Evolutionary conservation across 164 flowering plant genomes (phyloP).

Genomic region (Kalanchoe fedtschenkoi): DNA sequence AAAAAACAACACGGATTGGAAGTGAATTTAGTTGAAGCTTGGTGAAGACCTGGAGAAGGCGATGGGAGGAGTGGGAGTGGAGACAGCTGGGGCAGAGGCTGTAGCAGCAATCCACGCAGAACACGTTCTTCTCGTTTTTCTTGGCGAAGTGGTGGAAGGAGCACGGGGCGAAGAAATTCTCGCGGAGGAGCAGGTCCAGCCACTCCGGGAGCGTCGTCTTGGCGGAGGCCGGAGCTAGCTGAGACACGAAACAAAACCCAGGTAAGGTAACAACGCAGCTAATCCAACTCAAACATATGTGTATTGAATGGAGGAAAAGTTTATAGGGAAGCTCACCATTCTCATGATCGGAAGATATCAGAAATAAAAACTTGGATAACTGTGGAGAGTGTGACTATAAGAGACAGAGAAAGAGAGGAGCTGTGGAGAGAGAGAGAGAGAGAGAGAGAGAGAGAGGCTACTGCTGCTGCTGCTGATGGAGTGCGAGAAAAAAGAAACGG

Average conservation of each 20-base stretch:
- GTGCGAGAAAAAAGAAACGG: slow-evolving; percentile 7
- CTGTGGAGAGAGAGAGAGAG: neutral
- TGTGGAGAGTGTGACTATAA: too few relatives aligned
- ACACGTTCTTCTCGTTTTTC: slow-evolving; percentile 79
- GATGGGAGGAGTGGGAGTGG: slow-evolving; percentile 53
- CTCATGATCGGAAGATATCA: neutral
- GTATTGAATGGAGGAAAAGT: neutral
- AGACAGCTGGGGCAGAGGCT: slow-evolving; percentile 75
- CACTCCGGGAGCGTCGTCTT: too few relatives aligned
- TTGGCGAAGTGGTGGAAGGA: slow-evolving; percentile 49
- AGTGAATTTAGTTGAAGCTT: too few relatives aligned
- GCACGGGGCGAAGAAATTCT: slow-evolving; percentile 73
- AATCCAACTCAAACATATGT: neutral
- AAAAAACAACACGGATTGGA: too few relatives aligned
- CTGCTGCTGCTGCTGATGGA: slow-evolving; percentile 19
- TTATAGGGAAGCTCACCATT: slow-evolving; percentile 5
- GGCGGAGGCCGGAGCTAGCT: slow-evolving; percentile 14
- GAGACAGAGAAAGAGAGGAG: too few relatives aligned
- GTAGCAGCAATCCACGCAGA: slow-evolving; percentile 69
- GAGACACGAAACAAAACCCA: slow-evolving; percentile 1
- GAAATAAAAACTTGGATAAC: too few relatives aligned
- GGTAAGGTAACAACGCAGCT: neutral
- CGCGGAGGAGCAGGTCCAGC: slow-evolving; percentile 50
- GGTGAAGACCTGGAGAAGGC: slow-evolving; percentile 53
- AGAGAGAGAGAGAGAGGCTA: slow-evolving; percentile 9